A percentile compares a stretch with the other conserved stretches of the same genome.
Conservation (phyloP, 2,329 filamentous ascomycete genomes). For the Plenodomus tracheiphilus region DNA sequence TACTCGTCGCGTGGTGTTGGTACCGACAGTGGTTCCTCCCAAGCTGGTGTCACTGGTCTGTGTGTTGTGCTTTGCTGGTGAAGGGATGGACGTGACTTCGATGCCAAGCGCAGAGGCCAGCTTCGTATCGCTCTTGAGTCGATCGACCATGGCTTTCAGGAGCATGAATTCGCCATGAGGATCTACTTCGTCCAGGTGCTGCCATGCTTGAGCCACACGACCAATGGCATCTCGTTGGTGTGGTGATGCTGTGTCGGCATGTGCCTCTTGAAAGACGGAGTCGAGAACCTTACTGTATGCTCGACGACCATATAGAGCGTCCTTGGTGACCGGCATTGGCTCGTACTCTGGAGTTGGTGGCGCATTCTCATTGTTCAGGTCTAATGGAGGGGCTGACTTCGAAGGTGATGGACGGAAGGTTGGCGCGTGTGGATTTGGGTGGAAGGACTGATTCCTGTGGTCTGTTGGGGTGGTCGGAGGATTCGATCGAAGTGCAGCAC, state of each 20-base stretch:
- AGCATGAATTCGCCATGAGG: slow-evolving; percentile 89
- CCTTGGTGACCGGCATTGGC: slow-evolving; percentile 64
- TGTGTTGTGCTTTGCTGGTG: slow-evolving; percentile 35
- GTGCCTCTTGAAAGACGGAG: slow-evolving; percentile 78
- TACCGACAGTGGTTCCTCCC: slow-evolving; percentile 40
- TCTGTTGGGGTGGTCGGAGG: slow-evolving; percentile 20
- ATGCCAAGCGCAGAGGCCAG: slow-evolving; percentile 55
- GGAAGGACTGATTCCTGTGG: slow-evolving; percentile 26
- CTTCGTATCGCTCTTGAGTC: slow-evolving; percentile 70
- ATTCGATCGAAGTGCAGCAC: slow-evolving; percentile 37
- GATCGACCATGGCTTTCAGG: slow-evolving; percentile 75
- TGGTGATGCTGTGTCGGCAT: slow-evolving; percentile 73
- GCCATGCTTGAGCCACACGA: slow-evolving; percentile 82
- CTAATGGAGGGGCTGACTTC: slow-evolving; percentile 31
- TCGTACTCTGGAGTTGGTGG: slow-evolving; percentile 56
- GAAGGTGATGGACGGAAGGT: slow-evolving; percentile 44
- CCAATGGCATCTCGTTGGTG: slow-evolving; percentile 84
- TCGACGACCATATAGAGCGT: slow-evolving; percentile 78
- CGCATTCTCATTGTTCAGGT: slow-evolving; percentile 64
- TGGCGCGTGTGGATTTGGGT: slow-evolving; percentile 42
- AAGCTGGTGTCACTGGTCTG: slow-evolving; percentile 37
- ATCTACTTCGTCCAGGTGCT: slow-evolving; percentile 79
- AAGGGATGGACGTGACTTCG: slow-evolving; percentile 30
- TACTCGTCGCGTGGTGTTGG: slow-evolving; percentile 38
- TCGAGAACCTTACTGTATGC: slow-evolving; percentile 82